Conservation (phyloP, 2,329 filamentous ascomycete genomes). For the Aspergillus texensis region DNA sequence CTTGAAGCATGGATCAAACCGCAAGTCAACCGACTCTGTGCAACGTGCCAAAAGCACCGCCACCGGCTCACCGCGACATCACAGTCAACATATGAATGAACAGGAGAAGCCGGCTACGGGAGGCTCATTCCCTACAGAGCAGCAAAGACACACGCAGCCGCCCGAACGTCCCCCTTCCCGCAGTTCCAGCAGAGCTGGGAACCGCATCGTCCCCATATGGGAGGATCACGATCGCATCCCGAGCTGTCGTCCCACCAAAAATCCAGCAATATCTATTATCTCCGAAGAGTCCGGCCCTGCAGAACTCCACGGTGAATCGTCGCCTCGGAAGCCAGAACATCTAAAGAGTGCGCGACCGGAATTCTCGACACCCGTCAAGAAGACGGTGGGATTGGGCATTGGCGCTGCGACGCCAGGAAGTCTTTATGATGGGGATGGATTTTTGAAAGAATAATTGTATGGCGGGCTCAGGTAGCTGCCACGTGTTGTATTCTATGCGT, state of each 20-base stretch:
- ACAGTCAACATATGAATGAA: slow-evolving; percentile 14
- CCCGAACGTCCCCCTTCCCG: slow-evolving; percentile 11
- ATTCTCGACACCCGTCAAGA: slow-evolving; percentile 31
- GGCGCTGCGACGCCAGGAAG: slow-evolving; percentile 46
- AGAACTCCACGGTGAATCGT: slow-evolving; percentile 15
- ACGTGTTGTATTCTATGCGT: neutral
- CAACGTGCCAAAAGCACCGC: slow-evolving; percentile 29
- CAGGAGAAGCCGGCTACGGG: neutral
- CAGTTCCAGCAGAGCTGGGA: slow-evolving; percentile 14
- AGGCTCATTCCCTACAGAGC: neutral
- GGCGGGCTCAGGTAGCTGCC: slow-evolving; percentile 3
- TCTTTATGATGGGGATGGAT: slow-evolving; percentile 48
- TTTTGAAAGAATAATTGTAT: slow-evolving; percentile 37
- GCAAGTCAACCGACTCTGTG: slow-evolving; percentile 32
- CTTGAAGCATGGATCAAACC: slow-evolving; percentile 23
- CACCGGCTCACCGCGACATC: slow-evolving; percentile 13
- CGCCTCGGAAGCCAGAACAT: slow-evolving; percentile 1
- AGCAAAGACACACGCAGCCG: neutral
- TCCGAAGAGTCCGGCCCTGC: slow-evolving; percentile 14
- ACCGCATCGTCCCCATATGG: slow-evolving; percentile 40
- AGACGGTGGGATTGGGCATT: slow-evolving; percentile 32
- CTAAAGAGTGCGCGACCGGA: slow-evolving; percentile 17
- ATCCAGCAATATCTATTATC: slow-evolving; percentile 18
- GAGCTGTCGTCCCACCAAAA: slow-evolving; percentile 15
- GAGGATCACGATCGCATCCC: slow-evolving; percentile 43